phyloP scores from a whole-genome alignment of 1,284 basidiomycete genomes.

The Trametes sp. region DNA sequence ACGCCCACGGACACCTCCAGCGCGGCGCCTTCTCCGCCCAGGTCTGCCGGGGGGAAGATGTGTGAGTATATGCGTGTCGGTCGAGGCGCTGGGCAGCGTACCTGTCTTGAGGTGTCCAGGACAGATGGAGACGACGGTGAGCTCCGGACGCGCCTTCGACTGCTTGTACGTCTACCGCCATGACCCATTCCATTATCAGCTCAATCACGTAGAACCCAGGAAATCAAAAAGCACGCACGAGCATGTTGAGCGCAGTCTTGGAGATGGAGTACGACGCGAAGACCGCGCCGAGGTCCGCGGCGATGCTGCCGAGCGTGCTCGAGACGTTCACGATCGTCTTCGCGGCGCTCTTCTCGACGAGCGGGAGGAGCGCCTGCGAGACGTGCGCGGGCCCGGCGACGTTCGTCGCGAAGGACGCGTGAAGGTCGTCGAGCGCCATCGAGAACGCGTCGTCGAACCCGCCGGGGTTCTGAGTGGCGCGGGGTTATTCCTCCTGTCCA shows the following conservation, averaged over 20 bases:
- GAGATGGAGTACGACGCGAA: slow-evolving; percentile 37
- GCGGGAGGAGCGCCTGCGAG: slow-evolving; percentile 41
- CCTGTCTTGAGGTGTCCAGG: slow-evolving; percentile 40
- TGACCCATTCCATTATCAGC: slow-evolving; percentile 36
- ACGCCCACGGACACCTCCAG: neutral
- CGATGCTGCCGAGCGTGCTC: slow-evolving; percentile 41
- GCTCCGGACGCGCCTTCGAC: slow-evolving; percentile 26
- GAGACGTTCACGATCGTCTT: slow-evolving; percentile 46
- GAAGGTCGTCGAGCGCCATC: slow-evolving; percentile 31
- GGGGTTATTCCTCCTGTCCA: neutral
- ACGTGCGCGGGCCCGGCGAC: slow-evolving; percentile 44
- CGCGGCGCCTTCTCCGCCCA: neutral
- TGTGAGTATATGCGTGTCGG: neutral
- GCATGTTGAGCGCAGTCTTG: slow-evolving; percentile 36
- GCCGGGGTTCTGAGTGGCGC: neutral
- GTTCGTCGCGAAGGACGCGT: slow-evolving; percentile 38
- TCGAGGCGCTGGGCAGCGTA: neutral
- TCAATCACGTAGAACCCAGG: neutral
- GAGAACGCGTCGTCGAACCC: slow-evolving; percentile 34
- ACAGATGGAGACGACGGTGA: slow-evolving; percentile 32
- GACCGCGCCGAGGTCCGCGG: slow-evolving; percentile 29
- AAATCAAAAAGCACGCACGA: neutral
- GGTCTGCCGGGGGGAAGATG: neutral
- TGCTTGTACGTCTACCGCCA: slow-evolving; percentile 39
- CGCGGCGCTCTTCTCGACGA: slow-evolving; percentile 40